These are phyloP conservation scores for Citrullus amarus DNA, from an alignment of 306 rosid genomes.

Conservation along the genomic window DNA sequence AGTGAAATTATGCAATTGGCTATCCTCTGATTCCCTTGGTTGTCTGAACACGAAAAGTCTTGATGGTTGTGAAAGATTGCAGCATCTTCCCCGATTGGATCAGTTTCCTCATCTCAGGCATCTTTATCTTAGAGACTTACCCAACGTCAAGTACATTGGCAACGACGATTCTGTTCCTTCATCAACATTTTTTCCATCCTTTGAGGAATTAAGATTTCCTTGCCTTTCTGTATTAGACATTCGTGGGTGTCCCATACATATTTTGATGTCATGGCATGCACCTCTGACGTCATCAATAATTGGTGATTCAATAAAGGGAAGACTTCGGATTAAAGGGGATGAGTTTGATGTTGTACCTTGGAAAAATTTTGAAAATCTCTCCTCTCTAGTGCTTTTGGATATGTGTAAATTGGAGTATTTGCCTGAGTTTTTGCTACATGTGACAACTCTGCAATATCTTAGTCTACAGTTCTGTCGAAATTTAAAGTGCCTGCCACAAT, in stretches of 20 bases:
- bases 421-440: not conserved
- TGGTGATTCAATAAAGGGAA: not conserved
- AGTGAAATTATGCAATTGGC: not conserved
- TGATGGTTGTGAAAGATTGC: not conserved
- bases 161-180: not conserved
- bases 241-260: no score
- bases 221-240: no score
- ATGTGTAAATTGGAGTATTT: not conserved
- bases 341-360: not conserved
- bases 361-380: not conserved
- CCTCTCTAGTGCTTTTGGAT: rapidly evolving
- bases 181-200: not conserved
- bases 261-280: not conserved
- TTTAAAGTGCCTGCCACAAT: not conserved
- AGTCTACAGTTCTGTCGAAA: not conserved
- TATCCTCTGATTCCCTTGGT: not conserved
- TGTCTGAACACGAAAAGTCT: not conserved
- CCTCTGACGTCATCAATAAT: not conserved
- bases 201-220: not conserved
- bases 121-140: rapidly evolving
- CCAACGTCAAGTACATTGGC: not conserved
- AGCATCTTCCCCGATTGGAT: not conserved
- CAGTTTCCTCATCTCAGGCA: not conserved
- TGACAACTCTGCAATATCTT: not conserved
- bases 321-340: not conserved